Evolutionary conservation across 2,329 filamentous ascomycete genomes (phyloP), one percentile per base, ranked within the genome.

Genomic region (Metarhizium guizhouense): DNA sequence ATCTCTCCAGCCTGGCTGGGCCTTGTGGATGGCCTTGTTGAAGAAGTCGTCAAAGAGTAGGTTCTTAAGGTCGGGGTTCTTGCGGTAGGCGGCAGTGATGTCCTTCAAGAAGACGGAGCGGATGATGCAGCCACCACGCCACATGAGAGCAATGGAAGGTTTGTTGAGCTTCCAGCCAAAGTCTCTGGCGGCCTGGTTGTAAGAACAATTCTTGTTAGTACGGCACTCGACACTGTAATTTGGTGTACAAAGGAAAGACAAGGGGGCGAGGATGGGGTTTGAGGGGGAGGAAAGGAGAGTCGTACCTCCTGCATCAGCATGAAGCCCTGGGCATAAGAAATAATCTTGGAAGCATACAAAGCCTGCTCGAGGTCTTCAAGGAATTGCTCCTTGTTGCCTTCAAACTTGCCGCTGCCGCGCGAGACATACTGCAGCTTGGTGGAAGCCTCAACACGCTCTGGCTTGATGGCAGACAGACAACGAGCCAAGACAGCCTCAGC

Each of bases 61-160:
- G 84, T 99, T 99, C 86, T 96, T 88, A 63, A 99, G 88, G 63
- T 96, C 88, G 63, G 90, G 88, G 81, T 96, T 86, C 65, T 83
- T 85, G 78, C 93, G 93, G 85, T 96, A 99, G 54, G 94, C 94
- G 63, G 87, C 87, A 67, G 94, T 99, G 78, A 99, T 99, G 75
- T 99, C 93, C 86, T 97, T 97, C 64, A 99, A 81, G 90, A 99
- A 99, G 71, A 99, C 94, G 63, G 94, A 97, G 75, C 94, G 93
- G 79, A 99, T 99, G 69, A 99, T 99, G 84, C 94, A 99, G 67
- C 94, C 94, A 79, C 94, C 94, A 74, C 94, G 90, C 94, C 94
- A 99, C 94, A 99, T 99, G 72, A 99, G 88, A 67, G 94, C 94
- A 70, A 99, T 99, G 67, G 95, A 96, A 63, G 94, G 94, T 88